Evolutionary conservation across 2,329 filamentous ascomycete species (phyloP).

Genomic region (Calonectria pteridis): DNA sequence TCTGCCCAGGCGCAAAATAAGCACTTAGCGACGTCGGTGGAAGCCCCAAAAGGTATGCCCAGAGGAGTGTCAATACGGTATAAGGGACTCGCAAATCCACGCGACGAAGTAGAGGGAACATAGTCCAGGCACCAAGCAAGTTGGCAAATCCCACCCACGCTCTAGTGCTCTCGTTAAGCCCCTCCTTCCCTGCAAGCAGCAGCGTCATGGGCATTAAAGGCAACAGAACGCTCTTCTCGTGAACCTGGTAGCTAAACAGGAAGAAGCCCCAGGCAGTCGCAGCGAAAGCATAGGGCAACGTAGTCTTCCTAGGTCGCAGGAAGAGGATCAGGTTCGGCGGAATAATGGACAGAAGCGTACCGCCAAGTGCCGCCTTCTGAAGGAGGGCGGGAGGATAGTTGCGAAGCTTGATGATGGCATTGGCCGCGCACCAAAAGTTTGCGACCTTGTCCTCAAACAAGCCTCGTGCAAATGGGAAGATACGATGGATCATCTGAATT

Average conservation of each 20-base stretch:
- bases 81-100: slow-evolving; percentile 90
- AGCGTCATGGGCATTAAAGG: slow-evolving; percentile 95
- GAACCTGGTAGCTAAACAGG: slow-evolving; percentile 96
- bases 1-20: slow-evolving; percentile 62
- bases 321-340: slow-evolving; percentile 86
- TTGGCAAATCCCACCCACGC: slow-evolving; percentile 98
- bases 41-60: slow-evolving; percentile 91
- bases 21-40: slow-evolving; percentile 80
- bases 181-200: slow-evolving; percentile 82
- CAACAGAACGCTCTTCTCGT: slow-evolving; percentile 96
- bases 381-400: slow-evolving; percentile 78
- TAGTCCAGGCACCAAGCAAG: slow-evolving; percentile 88
- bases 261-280: slow-evolving; percentile 97
- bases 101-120: slow-evolving; percentile 89
- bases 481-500: slow-evolving; percentile 86
- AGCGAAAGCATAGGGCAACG: slow-evolving; percentile 84
- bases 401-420: slow-evolving; percentile 89
- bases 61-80: slow-evolving; percentile 84
- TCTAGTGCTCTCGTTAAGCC: slow-evolving; percentile 80
- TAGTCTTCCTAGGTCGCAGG: slow-evolving; percentile 78
- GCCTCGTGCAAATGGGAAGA: slow-evolving; percentile 96
- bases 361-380: slow-evolving; percentile 79
- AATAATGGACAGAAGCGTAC: slow-evolving; percentile 81
- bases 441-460: slow-evolving; percentile 99
- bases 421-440: slow-evolving; percentile 96